These are phyloP conservation scores for Aureobasidium vineae DNA, from an alignment of 2,329 filamentous ascomycete genomes.

Conservation along the genomic window DNA sequence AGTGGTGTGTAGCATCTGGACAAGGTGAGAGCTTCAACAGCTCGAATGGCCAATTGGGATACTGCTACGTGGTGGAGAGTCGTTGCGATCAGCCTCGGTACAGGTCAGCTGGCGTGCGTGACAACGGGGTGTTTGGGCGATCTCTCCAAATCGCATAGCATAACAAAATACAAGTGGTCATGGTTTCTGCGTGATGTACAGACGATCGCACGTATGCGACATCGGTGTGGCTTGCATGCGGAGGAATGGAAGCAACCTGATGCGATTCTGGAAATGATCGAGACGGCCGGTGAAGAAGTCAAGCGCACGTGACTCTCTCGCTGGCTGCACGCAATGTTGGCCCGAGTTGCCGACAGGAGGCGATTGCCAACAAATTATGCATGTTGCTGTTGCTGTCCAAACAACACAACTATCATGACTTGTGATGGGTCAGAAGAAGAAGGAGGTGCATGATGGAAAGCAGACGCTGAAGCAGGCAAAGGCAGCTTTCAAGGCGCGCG, in stretches of 20 bases:
- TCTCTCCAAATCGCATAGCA: background rate
- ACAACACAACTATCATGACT: background rate
- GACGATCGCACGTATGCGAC: slow-evolving; percentile 1
- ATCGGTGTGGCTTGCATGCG: slow-evolving; percentile 22
- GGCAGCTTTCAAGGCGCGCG: slow-evolving; percentile 39
- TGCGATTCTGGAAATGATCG: background rate
- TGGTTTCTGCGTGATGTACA: background rate
- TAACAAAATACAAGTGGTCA: background rate
- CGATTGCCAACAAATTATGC: slow-evolving; percentile 22
- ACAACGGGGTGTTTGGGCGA: slow-evolving; percentile 9
- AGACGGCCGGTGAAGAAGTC: background rate
- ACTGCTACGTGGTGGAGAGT: background rate
- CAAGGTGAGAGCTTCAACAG: background rate
- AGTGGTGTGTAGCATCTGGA: background rate
- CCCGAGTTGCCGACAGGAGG: background rate
- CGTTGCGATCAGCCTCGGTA: background rate
- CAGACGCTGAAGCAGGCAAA: slow-evolving; percentile 41
- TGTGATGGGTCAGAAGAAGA: slow-evolving; percentile 25
- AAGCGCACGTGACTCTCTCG: background rate
- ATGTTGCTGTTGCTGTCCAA: background rate
- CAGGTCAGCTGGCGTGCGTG: slow-evolving; percentile 8
- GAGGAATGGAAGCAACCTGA: slow-evolving; percentile 6
- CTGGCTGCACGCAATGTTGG: background rate
- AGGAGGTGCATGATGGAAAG: slow-evolving; percentile 25
- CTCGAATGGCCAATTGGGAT: background rate